Conservation (phyloP, 2,329 filamentous ascomycete genomes). For the Fusarium denticulatum region DNA sequence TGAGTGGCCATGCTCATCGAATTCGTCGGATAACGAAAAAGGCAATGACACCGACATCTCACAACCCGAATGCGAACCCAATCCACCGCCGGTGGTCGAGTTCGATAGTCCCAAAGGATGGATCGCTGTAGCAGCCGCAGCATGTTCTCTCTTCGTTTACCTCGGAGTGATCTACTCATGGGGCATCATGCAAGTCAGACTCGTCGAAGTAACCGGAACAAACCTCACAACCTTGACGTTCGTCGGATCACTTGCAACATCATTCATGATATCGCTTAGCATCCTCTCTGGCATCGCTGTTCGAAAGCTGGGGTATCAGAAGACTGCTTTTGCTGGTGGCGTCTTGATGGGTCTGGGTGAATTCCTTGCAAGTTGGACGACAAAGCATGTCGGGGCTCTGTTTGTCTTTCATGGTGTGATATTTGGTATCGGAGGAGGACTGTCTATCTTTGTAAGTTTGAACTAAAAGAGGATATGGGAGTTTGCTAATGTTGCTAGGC, state of each 20-base stretch:
- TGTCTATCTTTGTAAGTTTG: constrained; percentile 36
- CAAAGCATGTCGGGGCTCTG: constrained; percentile 36
- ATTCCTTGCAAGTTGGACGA: constrained; percentile 43
- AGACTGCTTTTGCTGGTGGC: constrained; percentile 35
- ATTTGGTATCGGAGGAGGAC: constrained; percentile 40
- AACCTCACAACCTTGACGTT: constrained; percentile 44
- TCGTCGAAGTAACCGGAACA: constrained; percentile 38
- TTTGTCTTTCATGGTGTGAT: constrained; percentile 43
- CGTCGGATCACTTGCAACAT: constrained; percentile 44
- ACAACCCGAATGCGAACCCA: background rate
- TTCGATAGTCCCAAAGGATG: constrained; percentile 32
- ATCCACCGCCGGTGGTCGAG: background rate
- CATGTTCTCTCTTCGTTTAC: constrained; percentile 43
- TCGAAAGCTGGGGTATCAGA: constrained; percentile 37
- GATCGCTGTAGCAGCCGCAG: constrained; percentile 30
- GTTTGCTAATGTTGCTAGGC: background rate
- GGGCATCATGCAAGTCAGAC: constrained; percentile 45
- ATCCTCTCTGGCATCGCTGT: constrained; percentile 32
- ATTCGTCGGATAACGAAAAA: constrained; percentile 27
- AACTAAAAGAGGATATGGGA: rapidly evolving
- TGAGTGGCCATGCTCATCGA: background rate
- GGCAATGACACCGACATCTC: constrained; percentile 4
- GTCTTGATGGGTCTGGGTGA: constrained; percentile 45
- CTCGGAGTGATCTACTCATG: constrained; percentile 47
- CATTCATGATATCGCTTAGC: constrained; percentile 42